Evolutionary conservation across 2,329 filamentous ascomycete species (phyloP).

Genomic region (Domatiomyces catenatus): DNA sequence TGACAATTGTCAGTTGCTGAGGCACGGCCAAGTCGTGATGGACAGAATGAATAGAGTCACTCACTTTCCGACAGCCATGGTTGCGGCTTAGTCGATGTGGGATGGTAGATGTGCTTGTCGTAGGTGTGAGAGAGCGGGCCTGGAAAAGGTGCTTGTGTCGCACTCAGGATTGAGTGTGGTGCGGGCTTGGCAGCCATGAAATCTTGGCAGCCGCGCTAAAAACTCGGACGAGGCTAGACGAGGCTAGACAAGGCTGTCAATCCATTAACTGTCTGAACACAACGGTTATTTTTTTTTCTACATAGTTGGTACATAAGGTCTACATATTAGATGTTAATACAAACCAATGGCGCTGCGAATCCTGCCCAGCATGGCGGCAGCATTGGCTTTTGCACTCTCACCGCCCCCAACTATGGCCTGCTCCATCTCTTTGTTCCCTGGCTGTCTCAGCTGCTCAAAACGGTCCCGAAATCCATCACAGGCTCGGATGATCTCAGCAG

Average conservation of each 20-base stretch:
- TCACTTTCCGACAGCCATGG: constrained; percentile 72
- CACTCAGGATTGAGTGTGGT: neutral
- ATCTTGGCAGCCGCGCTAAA: neutral
- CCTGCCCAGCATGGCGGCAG: constrained; percentile 24
- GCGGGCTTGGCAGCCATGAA: neutral
- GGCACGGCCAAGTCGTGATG: constrained; percentile 1
- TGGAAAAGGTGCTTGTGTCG: neutral
- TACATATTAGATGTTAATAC: neutral
- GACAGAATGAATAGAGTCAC: constrained; percentile 18
- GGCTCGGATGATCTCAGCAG: constrained; percentile 39
- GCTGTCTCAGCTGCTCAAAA: constrained; percentile 9
- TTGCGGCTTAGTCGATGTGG: constrained; percentile 36
- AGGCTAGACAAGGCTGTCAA: neutral
- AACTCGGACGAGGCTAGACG: neutral
- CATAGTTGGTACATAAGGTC: neutral
- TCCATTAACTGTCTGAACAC: too few species aligned
- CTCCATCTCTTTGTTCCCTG: constrained; percentile 3
- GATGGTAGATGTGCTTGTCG: constrained; percentile 3
- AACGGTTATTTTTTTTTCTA: neutral
- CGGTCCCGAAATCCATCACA: constrained; percentile 23
- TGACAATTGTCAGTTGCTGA: neutral
- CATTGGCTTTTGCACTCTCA: neutral
- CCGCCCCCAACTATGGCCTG: neutral
- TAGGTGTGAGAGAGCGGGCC: neutral
- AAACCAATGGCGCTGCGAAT: constrained; percentile 2